Percentiles rank a stretch among this genome's conserved stretches.
Evolutionary conservation across 768 basidiomycete species (phyloP).

Genomic region (Tremella fuciformis): DNA sequence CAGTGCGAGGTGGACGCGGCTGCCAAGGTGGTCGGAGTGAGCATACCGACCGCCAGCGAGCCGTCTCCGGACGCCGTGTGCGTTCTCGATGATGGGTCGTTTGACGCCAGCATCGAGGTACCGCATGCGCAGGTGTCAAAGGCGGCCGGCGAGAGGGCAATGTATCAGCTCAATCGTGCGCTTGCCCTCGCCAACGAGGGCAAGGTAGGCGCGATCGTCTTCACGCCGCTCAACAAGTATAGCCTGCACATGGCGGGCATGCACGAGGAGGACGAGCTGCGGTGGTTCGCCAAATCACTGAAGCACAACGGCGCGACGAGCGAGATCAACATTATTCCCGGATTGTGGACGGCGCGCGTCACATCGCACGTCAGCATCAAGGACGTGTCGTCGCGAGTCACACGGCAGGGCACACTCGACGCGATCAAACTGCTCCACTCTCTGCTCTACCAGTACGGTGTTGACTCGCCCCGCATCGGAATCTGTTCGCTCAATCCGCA

Average conservation of each 20-base stretch:
- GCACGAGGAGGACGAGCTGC: slow-evolving; percentile 16
- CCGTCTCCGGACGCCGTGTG: slow-evolving; percentile 1
- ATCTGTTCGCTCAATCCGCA: slow-evolving; percentile 12
- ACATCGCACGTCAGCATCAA: slow-evolving; percentile 13
- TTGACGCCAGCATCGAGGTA: neutral
- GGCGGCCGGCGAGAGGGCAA: slow-evolving; percentile 7
- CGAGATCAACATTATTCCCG: slow-evolving; percentile 13
- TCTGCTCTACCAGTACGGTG: slow-evolving; percentile 8
- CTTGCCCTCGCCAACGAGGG: slow-evolving; percentile 4
- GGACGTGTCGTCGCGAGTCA: slow-evolving; percentile 8
- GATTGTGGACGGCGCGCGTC: slow-evolving; percentile 11
- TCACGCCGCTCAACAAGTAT: slow-evolving; percentile 12
- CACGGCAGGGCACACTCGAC: neutral
- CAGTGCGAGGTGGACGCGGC: slow-evolving; percentile 9
- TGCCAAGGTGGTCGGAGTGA: neutral
- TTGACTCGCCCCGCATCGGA: slow-evolving; percentile 7
- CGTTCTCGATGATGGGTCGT: slow-evolving; percentile 8
- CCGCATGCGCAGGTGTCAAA: slow-evolving; percentile 1
- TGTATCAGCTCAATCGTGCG: slow-evolving; percentile 10
- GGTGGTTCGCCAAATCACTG: slow-evolving; percentile 12
- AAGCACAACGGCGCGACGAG: neutral
- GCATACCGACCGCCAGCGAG: neutral
- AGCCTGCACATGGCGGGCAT: slow-evolving; percentile 14
- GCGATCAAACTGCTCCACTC: slow-evolving; percentile 8
- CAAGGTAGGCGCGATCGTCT: slow-evolving; percentile 9